A percentile compares a stretch with the other conserved stretches of the same genome.
Evolutionary conservation across 1,284 basidiomycete species (phyloP).

Genomic region (Caloboletus firmus): DNA sequence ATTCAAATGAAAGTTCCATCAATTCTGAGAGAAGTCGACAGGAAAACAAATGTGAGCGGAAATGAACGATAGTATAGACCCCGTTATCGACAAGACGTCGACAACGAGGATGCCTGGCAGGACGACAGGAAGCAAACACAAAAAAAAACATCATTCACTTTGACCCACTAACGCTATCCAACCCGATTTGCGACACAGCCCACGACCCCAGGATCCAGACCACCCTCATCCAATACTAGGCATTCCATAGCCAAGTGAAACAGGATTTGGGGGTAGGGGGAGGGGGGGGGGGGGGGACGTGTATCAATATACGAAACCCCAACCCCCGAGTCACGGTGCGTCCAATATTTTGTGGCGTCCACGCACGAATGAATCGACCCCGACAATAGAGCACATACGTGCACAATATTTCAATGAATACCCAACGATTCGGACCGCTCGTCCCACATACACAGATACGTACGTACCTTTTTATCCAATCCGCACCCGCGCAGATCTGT

Average conservation of each 20-base stretch:
- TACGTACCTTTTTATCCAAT: constrained; percentile 62
- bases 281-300: constrained; percentile 11
- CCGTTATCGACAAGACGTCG: constrained; percentile 1
- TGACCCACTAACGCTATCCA: constrained; percentile 41
- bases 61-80: constrained; percentile 22
- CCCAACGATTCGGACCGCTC: too few relatives aligned
- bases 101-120: constrained; percentile 15
- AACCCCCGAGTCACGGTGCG: not conserved
- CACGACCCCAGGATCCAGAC: not conserved
- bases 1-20: not conserved
- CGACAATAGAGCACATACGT: not conserved
- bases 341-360: not conserved
- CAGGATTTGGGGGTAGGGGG: too few relatives aligned
- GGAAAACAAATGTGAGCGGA: constrained; percentile 20
- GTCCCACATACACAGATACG: constrained; percentile 6
- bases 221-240: not conserved
- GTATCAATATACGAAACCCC: constrained; percentile 14
- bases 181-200: constrained; percentile 4
- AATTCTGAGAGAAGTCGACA: not conserved
- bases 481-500: constrained; percentile 68
- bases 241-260: not conserved
- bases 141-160: not conserved
- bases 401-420: not conserved
- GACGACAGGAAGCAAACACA: not conserved
- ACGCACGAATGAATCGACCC: not conserved